Base-by-base conservation (phyloP, 192 early-diverging fungal species). In the Podila verticillata region DNA sequence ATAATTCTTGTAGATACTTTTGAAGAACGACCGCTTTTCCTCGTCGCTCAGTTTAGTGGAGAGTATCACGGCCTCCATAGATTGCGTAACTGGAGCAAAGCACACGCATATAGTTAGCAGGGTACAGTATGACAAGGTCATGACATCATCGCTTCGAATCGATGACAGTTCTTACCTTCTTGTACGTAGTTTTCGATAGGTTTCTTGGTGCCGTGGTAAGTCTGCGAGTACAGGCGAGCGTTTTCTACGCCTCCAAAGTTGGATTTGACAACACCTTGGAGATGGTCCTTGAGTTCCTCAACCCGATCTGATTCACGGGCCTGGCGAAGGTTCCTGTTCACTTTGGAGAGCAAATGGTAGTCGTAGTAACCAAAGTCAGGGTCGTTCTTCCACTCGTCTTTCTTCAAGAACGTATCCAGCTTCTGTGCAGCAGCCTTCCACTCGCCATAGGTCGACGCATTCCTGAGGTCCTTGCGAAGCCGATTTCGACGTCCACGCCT, bases 201-300 rank as follows among this genome's bases (percentile, higher is more conserved):
- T 10, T 82, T 68, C 66, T 94, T 94, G 31, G 95, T 94, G 31
- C 93, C 95, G 56, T 88, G 75, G 75, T 93, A 94, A 20, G 90
- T 89, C 24, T 90, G 84, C 47, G 88, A 87, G 75, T 95, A 96
- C 28, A 96, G 83, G 10, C 84, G 82, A 70, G 86, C 83, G 81
- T 93, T 94, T 58, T 94, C 93, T 32, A 94, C 84, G 9, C 92
- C 92, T 28, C 88, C 93, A 74, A 94, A 89, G 73, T 96, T 94
- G 62, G 85, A 78, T 66, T 93, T 96, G 65, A 92, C 87, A 17
- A 89, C 91, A 47, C 83, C 86, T 9, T 84, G 82, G 5, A 91
- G 74, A 26, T 86, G 71, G 65, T 87, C 85, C 66, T 89, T 87
- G 30, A 88, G 82, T 34, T 75, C 72, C 22, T 84, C 81, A 24